A percentile compares a stretch with the other conserved stretches of the same genome.
Evolutionary conservation across 1,284 basidiomycete species (phyloP).

Genomic region (Wolfiporia cocos): DNA sequence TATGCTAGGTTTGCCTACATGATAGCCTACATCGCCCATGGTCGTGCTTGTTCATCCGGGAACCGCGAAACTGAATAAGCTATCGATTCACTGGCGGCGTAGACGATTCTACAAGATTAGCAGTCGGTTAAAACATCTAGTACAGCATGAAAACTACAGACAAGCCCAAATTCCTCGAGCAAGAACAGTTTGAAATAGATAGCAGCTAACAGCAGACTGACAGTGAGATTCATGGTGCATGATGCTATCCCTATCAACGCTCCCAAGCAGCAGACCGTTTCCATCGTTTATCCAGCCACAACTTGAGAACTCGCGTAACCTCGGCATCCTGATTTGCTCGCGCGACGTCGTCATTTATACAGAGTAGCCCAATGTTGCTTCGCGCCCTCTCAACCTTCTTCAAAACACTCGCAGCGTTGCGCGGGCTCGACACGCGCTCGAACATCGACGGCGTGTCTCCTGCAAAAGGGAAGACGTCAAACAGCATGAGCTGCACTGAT

Average conservation of each 20-base stretch:
- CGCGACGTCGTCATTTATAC: conserved; percentile 24
- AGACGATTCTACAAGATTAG: too few species aligned
- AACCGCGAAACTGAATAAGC: too few species aligned
- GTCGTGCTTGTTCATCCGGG: background rate
- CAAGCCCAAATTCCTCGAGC: too few species aligned
- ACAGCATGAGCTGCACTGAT: too few species aligned
- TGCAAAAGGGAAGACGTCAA: background rate
- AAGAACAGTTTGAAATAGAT: too few species aligned
- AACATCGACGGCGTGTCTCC: conserved; percentile 21
- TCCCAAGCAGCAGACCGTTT: conserved; percentile 19
- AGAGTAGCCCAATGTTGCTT: conserved; percentile 19
- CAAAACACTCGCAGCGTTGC: conserved; percentile 9
- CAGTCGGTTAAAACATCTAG: too few species aligned
- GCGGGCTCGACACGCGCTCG: conserved; percentile 15
- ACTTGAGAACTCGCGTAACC: conserved; percentile 13
- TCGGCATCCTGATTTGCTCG: conserved; percentile 10
- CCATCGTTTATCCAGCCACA: conserved; percentile 20
- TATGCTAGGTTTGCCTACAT: background rate
- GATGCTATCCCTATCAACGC: conserved; percentile 1
- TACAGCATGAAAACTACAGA: too few species aligned
- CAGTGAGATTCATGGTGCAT: too few species aligned
- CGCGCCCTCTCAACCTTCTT: conserved; percentile 7
- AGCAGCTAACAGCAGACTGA: too few species aligned
- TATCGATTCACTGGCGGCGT: too few species aligned
- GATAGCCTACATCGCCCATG: too few species aligned